Evolutionary conservation across 768 basidiomycete genomes (phyloP), one percentile per base, ranked within the genome.

Genomic region (Psilocybe azurescens): DNA sequence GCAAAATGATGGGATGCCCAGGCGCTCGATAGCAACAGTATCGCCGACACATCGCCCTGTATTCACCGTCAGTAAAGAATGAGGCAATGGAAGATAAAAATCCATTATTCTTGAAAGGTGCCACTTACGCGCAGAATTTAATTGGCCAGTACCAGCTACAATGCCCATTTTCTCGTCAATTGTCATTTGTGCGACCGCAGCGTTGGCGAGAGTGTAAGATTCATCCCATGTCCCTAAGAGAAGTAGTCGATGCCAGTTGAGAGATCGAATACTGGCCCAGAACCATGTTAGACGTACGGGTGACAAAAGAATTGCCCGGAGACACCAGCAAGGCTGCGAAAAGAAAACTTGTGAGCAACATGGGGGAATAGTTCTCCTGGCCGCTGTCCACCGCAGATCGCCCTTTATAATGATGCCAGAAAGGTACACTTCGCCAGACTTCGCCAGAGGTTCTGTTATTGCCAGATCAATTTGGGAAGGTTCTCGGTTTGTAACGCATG

Each of bases 21-120:
- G 74, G 10, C 80, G 75, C 28, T 73, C 36, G 41, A 83, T 70
- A 39, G 81, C 70, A n/a, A 70, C 73, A 3, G 79, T 82, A 59
- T 84, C 81, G 5, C 82, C 82, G 24, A 81, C 76, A 58, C 82
- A 83, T 49, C 81, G 79, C 60, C 81, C 81, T 82, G 50, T 14
- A 48, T 20, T 32, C 28, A 20, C 8, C 18, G 1, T n/a, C 16
- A 24, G 11, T 47, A 28, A 46, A 13, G 38, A 54, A 32, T 9
- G 39, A 14, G 30, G 14, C 38, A 39, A 8, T 13, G 8, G 14
- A 44, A 5, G n/a, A 14, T 44, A 44, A 9, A 8, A 44, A 36
- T 11, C 33, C 7, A 36, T 7, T 36, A 36, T 7, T 24, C 13
- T 5, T 30, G 16, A 30, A 33, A 14, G 29, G 3, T 39, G 18